Conservation (phyloP, 2,329 filamentous ascomycete species). For the Arthrobotrys entomopaga region DNA sequence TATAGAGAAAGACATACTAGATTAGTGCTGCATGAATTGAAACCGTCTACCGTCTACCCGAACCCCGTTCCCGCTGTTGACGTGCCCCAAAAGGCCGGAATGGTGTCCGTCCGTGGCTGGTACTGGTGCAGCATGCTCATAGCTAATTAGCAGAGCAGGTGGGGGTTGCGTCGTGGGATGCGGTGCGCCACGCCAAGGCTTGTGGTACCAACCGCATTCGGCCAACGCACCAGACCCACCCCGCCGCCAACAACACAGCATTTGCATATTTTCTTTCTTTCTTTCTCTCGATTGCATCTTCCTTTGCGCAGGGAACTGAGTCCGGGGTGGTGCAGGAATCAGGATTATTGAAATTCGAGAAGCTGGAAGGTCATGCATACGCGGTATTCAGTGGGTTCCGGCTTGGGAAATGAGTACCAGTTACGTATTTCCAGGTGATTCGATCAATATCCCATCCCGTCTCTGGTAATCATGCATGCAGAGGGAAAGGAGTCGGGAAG, state of each 20-base stretch:
- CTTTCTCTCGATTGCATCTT: neutral
- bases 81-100: conserved; percentile 27
- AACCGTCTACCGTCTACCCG: conserved; percentile 49
- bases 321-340: neutral
- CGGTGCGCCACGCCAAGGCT: conserved; percentile 40
- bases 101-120: conserved; percentile 35
- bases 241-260: conserved; percentile 34
- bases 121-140: neutral
- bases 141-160: neutral
- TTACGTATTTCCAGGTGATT: conserved; percentile 13
- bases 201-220: conserved; percentile 51
- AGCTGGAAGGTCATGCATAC: conserved; percentile 32
- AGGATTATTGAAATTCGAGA: conserved; percentile 10
- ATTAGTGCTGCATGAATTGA: conserved; percentile 46
- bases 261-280: conserved; percentile 7
- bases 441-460: conserved; percentile 13
- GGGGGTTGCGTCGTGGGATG: conserved; percentile 23
- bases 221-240: conserved; percentile 49
- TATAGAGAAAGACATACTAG: conserved; percentile 29
- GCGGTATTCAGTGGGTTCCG: conserved; percentile 37
- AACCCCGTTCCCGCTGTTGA: conserved; percentile 25
- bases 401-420: conserved; percentile 27
- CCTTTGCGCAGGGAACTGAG: too few species aligned
- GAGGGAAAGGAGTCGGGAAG: conserved; percentile 27
- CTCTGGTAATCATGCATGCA: conserved; percentile 35